Conservation (phyloP, 2,329 filamentous ascomycete species). For the Beauveria caledonica region DNA sequence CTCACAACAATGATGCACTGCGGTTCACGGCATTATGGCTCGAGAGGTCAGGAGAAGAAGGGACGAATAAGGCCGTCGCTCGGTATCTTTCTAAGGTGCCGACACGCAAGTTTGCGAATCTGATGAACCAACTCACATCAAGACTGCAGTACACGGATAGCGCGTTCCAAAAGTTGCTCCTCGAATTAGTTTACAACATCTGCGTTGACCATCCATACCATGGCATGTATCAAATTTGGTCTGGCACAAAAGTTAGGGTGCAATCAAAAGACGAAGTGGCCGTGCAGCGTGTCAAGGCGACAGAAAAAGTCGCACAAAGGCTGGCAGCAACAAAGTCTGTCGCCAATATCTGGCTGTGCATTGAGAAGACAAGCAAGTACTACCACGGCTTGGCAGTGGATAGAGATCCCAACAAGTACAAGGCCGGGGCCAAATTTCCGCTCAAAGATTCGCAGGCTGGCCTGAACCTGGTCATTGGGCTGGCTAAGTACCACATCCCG, state of each 20-base stretch:
- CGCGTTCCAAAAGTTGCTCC: constrained; percentile 70
- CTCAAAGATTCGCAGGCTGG: constrained; percentile 58
- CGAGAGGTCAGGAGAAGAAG: constrained; percentile 67
- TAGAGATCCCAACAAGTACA: constrained; percentile 56
- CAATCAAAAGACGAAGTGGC: constrained; percentile 68
- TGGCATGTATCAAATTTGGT: constrained; percentile 94
- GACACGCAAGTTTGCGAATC: constrained; percentile 80
- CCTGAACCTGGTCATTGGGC: constrained; percentile 50
- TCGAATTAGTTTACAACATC: constrained; percentile 68
- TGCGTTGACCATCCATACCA: constrained; percentile 93
- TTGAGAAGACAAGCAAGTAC: constrained; percentile 64
- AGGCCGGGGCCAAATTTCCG: constrained; percentile 55
- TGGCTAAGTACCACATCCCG: constrained; percentile 63
- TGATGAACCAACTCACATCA: constrained; percentile 97
- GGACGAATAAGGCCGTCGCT: constrained; percentile 69
- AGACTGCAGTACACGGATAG: constrained; percentile 64
- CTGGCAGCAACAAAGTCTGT: constrained; percentile 46
- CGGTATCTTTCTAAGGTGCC: constrained; percentile 66
- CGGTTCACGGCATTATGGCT: constrained; percentile 94
- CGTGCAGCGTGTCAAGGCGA: constrained; percentile 64
- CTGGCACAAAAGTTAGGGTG: constrained; percentile 61
- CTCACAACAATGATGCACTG: constrained; percentile 80
- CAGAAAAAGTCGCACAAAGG: constrained; percentile 55
- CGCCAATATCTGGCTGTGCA: constrained; percentile 55
- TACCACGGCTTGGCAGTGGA: constrained; percentile 59